Conservation (phyloP, 495 filamentous ascomycete species). For the Gamarada debralockiae region DNA sequence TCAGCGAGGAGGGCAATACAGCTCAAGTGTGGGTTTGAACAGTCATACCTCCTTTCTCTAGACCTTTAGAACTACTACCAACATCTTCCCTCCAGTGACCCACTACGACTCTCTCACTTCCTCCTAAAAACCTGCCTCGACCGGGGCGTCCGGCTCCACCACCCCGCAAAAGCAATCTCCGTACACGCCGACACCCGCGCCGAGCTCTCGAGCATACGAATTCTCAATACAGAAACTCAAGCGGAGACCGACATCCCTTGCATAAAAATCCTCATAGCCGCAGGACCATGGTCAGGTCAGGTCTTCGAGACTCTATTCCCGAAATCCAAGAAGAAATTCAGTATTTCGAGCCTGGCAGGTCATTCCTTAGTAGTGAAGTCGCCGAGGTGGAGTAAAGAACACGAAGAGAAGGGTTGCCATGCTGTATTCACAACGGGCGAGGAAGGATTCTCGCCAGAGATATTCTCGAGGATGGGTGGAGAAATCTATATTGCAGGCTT, state of each 20-base stretch:
- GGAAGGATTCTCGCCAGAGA: conserved; percentile 63
- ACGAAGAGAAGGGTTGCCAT: conserved; percentile 45
- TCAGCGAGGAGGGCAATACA: conserved; percentile 56
- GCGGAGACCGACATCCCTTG: conserved; percentile 52
- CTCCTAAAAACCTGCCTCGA: conserved; percentile 52
- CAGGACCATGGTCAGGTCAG: conserved; percentile 64
- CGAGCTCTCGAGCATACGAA: conserved; percentile 42
- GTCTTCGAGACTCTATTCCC: conserved; percentile 65
- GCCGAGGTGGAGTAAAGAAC: conserved; percentile 45
- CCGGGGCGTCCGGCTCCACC: conserved; percentile 62
- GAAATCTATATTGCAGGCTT: conserved; percentile 74
- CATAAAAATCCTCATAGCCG: conserved; percentile 57
- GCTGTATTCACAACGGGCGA: conserved; percentile 63
- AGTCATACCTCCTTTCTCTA: too few species aligned
- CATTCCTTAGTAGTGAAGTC: conserved; percentile 66
- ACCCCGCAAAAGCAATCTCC: conserved; percentile 54
- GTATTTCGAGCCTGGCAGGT: conserved; percentile 62
- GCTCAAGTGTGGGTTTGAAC: conserved; percentile 61
- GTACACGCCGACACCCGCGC: conserved; percentile 43
- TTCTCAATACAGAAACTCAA: conserved; percentile 40
- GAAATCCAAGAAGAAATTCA: conserved; percentile 40
- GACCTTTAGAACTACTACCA: too few species aligned
- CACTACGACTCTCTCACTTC: conserved; percentile 57
- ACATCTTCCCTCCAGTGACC: conserved; percentile 50
- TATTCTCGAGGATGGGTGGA: conserved; percentile 61